Evolutionary conservation across 176 grass and related monocot genomes (phyloP).

Genomic region (Bromus sterilis): DNA sequence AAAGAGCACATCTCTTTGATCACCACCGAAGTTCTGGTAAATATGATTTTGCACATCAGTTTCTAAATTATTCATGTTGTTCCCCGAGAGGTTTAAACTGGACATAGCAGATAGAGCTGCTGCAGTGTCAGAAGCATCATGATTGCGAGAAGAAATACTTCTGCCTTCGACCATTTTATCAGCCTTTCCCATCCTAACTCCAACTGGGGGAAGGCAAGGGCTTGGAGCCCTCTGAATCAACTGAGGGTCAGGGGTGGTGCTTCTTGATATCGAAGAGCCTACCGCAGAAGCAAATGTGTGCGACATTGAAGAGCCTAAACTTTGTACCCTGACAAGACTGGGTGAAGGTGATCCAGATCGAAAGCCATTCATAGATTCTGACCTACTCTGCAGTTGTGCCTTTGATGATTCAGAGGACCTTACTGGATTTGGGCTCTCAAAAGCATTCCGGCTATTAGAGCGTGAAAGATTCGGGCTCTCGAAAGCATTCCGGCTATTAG

Average conservation of each 20-base stretch:
- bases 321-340: slow-evolving; percentile 73
- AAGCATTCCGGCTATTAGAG: slow-evolving; percentile 43
- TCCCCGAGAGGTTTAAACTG: slow-evolving; percentile 53
- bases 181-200: slow-evolving; percentile 58
- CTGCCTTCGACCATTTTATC: slow-evolving; percentile 36
- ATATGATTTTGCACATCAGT: slow-evolving; percentile 34
- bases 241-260: slow-evolving; percentile 70
- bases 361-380: slow-evolving; percentile 57
- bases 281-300: slow-evolving; percentile 51
- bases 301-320: slow-evolving; percentile 76
- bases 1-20: slow-evolving; percentile 43
- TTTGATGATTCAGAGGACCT: slow-evolving; percentile 41
- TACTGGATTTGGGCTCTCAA: slow-evolving; percentile 30
- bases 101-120: slow-evolving; percentile 52
- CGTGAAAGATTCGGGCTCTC: background rate
- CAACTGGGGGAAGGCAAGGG: slow-evolving; percentile 89
- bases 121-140: slow-evolving; percentile 40
- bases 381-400: slow-evolving; percentile 37
- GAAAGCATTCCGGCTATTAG: slow-evolving; percentile 4
- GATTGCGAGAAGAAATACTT: slow-evolving; percentile 23
- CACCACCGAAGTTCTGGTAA: slow-evolving; percentile 42
- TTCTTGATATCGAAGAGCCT: slow-evolving; percentile 64
- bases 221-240: slow-evolving; percentile 78
- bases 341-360: slow-evolving; percentile 64
- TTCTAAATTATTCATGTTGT: slow-evolving; percentile 35